Evolutionary conservation across 2,329 filamentous ascomycete species (phyloP), one percentile per base, ranked within the genome.

Genomic region (Claviceps cyperi): DNA sequence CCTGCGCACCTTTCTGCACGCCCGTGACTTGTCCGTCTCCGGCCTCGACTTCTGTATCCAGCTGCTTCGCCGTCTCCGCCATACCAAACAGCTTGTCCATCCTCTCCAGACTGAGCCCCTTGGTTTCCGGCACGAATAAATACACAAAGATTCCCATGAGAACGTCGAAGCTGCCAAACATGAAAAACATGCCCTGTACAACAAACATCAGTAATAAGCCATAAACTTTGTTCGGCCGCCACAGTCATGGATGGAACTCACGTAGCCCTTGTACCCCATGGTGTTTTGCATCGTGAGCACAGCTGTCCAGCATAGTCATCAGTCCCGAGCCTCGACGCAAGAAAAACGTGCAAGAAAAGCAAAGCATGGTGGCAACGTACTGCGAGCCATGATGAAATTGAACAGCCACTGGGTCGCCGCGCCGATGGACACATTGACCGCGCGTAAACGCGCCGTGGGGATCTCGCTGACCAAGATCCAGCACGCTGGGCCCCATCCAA

Each of bases 381-480:
- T 79, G 51, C 80, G 69, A 1, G 83, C 82, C 51, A 86, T 79
- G 9, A 85, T 76, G 53, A 86, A 84, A 60, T 87, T 87, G 64
- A 86, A 86, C 4, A 86, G 64, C 82, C 82, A 85, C 58, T 86
- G 81, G 0, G 79, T 84, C 1, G 78, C 79, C 0, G 83, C 81
- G 0, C 75, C 82, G 45, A 86, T 70, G 1, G 81, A 75, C 6
- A 86, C 82, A 58, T 85, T 86, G 55, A 83, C 66, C 17, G 77
- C 78, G 50, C 83, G 70, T 7, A 86, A 69, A 36, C 83, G 71
- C 0, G 80, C 79, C 6, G 80, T 80, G 0, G 82, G 81, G 51
- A 86, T 86, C 64, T 87, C 83, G 24, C 62, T 64, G 3, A 84
- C 76, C 58, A 85, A 80, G 59, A 85, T 84, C 82, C 83, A 86